Evolutionary conservation across 768 basidiomycete genomes (phyloP).

Genomic region (Boletus edulis): DNA sequence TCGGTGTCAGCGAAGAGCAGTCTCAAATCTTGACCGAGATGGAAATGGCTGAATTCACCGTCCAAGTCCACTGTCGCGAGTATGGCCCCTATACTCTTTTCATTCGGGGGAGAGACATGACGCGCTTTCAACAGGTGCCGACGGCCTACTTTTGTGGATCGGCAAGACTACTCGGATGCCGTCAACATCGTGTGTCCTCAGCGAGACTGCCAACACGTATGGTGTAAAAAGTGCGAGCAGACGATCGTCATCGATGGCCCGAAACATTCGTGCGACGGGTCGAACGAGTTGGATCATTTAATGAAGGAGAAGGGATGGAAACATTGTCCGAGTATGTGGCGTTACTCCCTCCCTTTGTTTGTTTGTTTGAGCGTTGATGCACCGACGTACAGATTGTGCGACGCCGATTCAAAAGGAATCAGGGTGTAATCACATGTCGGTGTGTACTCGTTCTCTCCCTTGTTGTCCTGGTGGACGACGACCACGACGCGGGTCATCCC

Average conservation of each 20-base stretch:
- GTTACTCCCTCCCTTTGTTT: too few species aligned
- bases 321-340: constrained; percentile 53
- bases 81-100: constrained; percentile 20
- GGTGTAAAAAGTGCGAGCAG: constrained; percentile 63
- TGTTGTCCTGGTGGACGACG: too few species aligned
- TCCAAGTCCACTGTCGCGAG: constrained; percentile 50
- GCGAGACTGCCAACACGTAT: constrained; percentile 44
- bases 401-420: constrained; percentile 49
- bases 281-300: constrained; percentile 49
- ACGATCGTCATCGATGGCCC: constrained; percentile 33
- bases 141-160: constrained; percentile 48
- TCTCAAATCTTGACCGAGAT: constrained; percentile 44
- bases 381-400: constrained; percentile 34
- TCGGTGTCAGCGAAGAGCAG: constrained; percentile 45
- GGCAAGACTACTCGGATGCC: constrained; percentile 40
- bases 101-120: background rate
- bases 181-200: constrained; percentile 49
- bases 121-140: constrained; percentile 40
- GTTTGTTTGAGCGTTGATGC: background rate
- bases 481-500: background rate
- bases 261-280: constrained; percentile 58
- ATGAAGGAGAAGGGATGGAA: constrained; percentile 62
- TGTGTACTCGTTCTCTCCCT: constrained; percentile 14
- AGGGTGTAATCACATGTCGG: constrained; percentile 62
- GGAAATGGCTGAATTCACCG: constrained; percentile 42